These are phyloP conservation scores for Calocybe cyanea DNA, from an alignment of 768 basidiomycete species.

Conservation along the genomic window DNA sequence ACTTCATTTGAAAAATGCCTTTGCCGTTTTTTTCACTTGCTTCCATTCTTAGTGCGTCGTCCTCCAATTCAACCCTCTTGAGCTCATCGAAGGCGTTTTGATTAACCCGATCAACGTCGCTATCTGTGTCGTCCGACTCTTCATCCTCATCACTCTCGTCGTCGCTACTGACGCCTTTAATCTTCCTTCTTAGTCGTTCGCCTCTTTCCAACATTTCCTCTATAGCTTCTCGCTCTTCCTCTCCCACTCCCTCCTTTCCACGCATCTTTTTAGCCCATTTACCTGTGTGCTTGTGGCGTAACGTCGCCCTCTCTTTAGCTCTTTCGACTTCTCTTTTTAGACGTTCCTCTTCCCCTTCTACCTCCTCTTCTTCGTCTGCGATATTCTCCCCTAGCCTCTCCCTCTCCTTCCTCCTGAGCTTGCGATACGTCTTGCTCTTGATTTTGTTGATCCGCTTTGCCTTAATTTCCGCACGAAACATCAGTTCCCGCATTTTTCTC, in stretches of 20 bases:
- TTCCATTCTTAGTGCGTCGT: constrained; percentile 19
- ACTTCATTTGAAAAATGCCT: constrained; percentile 93
- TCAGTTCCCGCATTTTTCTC: constrained; percentile 84
- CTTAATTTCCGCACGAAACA: constrained; percentile 90
- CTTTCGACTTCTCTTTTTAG: constrained; percentile 75
- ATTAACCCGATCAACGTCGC: constrained; percentile 51
- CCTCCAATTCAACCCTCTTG: constrained; percentile 40
- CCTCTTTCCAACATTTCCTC: constrained; percentile 82
- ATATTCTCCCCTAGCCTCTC: constrained; percentile 54
- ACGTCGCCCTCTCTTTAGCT: constrained; percentile 85
- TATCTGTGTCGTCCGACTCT: constrained; percentile 42
- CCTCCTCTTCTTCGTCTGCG: constrained; percentile 36
- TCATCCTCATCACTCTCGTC: constrained; percentile 42
- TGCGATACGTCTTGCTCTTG: constrained; percentile 91
- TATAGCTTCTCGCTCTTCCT: constrained; percentile 61
- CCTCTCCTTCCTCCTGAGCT: constrained; percentile 74
- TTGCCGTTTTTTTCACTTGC: constrained; percentile 41
- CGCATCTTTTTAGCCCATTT: constrained; percentile 84
- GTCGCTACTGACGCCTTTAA: constrained; percentile 60
- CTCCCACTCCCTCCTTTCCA: constrained; percentile 49
- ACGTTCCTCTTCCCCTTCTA: constrained; percentile 51
- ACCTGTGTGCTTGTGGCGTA: constrained; percentile 83
- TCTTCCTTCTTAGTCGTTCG: constrained; percentile 74
- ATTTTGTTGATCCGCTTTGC: constrained; percentile 91
- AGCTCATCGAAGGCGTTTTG: constrained; percentile 77